Percentiles rank a stretch among this genome's conserved stretches.
These are phyloP conservation scores for Parietichytrium sp. DNA, from an alignment of 108 stramenopile species.

Conservation along the genomic window DNA sequence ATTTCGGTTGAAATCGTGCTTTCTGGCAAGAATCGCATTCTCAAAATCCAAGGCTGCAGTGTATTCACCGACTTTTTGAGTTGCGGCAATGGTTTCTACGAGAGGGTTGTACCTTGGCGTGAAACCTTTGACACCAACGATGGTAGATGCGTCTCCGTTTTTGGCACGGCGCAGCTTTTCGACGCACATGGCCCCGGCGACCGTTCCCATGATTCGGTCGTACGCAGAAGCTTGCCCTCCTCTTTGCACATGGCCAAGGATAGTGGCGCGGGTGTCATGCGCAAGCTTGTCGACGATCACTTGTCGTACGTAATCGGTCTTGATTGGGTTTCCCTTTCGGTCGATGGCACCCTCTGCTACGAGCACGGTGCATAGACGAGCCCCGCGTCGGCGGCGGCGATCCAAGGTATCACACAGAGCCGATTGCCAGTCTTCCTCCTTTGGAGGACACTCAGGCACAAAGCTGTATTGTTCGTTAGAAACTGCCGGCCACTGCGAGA, in stretches of 20 bases:
- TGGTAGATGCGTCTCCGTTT: background rate
- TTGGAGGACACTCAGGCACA: conserved; percentile 8
- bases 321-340: conserved; percentile 2
- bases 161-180: conserved; percentile 5
- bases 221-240: conserved; percentile 26
- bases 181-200: background rate
- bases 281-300: conserved; percentile 21
- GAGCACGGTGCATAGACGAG: conserved; percentile 27
- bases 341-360: conserved; percentile 35
- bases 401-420: conserved; percentile 17
- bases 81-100: conserved; percentile 26
- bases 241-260: conserved; percentile 31
- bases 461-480: too few relatives aligned
- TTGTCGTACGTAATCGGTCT: conserved; percentile 35
- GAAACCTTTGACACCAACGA: conserved; percentile 33
- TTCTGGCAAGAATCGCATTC: background rate
- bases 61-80: background rate
- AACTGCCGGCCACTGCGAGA: too few relatives aligned
- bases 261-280: conserved; percentile 26
- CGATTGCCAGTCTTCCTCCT: conserved; percentile 36
- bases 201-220: background rate
- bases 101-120: background rate
- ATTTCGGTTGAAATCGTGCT: background rate
- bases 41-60: background rate
- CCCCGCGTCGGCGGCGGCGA: conserved; percentile 1